phyloP scores from a whole-genome alignment of 495 filamentous ascomycete species.

The Daldinia caldariorum region DNA sequence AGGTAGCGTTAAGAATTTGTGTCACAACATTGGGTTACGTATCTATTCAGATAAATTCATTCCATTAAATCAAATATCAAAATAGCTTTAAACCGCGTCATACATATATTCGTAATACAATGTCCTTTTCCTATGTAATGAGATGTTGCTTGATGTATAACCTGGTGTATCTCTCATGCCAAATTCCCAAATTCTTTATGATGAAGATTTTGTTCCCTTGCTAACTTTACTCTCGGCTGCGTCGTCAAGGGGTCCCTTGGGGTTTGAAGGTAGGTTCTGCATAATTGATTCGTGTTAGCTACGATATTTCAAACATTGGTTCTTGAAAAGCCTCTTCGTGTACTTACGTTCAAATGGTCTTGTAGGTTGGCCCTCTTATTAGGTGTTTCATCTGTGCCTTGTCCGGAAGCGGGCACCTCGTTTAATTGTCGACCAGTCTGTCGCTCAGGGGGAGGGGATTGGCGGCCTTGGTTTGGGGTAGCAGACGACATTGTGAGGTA shows the following conservation, averaged over 20 bases:
- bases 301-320: not conserved
- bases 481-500: conserved; percentile 62
- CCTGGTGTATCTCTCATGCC: not conserved
- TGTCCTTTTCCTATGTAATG: not conserved
- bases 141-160: not conserved
- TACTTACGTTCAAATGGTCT: conserved; percentile 56
- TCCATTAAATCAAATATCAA: not conserved
- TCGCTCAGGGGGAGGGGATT: conserved; percentile 81
- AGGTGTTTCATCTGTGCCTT: conserved; percentile 59
- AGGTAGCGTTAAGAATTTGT: no score
- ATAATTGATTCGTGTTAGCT: not conserved
- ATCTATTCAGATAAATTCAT: not conserved
- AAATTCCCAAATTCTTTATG: conserved; percentile 1
- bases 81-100: not conserved
- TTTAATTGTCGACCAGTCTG: conserved; percentile 72
- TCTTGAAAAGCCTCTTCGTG: not conserved
- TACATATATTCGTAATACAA: not conserved
- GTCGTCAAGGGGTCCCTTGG: conserved; percentile 73
- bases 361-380: conserved; percentile 62
- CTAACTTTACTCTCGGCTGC: conserved; percentile 70
- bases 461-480: conserved; percentile 65
- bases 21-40: no score
- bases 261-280: conserved; percentile 71
- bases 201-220: conserved; percentile 50
- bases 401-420: conserved; percentile 65